phyloP scores from a whole-genome alignment of 768 basidiomycete genomes.

The Hypholoma fasciculare region DNA sequence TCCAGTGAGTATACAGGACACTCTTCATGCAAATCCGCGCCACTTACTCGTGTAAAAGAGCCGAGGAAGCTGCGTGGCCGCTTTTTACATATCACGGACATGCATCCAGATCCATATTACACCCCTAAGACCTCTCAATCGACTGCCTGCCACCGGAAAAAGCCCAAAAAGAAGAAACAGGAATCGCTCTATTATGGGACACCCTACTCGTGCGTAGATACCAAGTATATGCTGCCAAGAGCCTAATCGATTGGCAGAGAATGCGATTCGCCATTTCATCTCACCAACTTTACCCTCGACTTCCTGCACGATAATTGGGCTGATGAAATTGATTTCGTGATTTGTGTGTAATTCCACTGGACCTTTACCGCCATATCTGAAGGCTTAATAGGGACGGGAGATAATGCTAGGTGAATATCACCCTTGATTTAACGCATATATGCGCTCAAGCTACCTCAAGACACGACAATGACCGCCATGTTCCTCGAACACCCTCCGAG shows the following conservation, averaged over 20 bases:
- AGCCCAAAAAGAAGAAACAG: slow-evolving; percentile 53
- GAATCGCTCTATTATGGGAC: slow-evolving; percentile 65
- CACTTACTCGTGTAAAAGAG: slow-evolving; percentile 26
- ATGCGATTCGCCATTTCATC: slow-evolving; percentile 78
- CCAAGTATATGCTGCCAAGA: slow-evolving; percentile 2
- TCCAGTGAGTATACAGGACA: slow-evolving; percentile 24
- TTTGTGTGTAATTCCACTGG: slow-evolving; percentile 47
- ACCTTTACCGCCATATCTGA: background rate
- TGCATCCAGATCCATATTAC: slow-evolving; percentile 81
- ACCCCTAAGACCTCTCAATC: slow-evolving; percentile 45
- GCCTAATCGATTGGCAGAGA: slow-evolving; percentile 39
- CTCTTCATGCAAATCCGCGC: background rate
- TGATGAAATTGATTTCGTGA: slow-evolving; percentile 85
- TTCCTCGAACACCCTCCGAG: slow-evolving; percentile 80
- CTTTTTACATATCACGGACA: slow-evolving; percentile 82
- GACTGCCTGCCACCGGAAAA: slow-evolving; percentile 71
- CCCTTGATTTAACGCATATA: background rate
- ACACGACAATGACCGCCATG: slow-evolving; percentile 80
- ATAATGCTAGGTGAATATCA: slow-evolving; percentile 59
- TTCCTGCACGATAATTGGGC: slow-evolving; percentile 80
- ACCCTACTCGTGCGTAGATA: slow-evolving; percentile 56
- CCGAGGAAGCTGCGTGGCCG: slow-evolving; percentile 62
- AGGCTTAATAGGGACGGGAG: slow-evolving; percentile 65
- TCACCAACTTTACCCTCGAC: slow-evolving; percentile 84
- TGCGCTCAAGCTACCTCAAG: slow-evolving; percentile 34